Percentiles rank a stretch among this genome's conserved stretches.
Conservation (phyloP, 176 grass and related monocot genomes). For the Triticum urartu region DNA sequence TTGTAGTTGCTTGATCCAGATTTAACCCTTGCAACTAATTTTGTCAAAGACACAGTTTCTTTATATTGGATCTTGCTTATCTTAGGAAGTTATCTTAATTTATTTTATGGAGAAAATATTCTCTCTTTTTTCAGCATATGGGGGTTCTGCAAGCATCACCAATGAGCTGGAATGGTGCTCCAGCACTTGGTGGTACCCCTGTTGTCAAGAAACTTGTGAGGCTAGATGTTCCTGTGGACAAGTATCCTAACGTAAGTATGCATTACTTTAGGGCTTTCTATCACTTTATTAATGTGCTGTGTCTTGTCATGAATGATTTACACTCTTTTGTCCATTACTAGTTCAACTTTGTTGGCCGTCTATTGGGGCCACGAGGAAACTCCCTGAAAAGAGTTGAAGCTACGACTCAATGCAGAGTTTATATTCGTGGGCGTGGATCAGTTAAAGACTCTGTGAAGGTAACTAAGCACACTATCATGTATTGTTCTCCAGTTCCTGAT, state of each 20-base stretch:
- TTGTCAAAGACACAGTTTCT: not conserved
- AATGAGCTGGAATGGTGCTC: conserved; percentile 69
- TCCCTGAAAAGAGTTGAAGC: conserved; percentile 99
- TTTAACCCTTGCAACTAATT: not conserved
- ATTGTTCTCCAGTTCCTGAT: not conserved
- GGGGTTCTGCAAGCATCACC: conserved; percentile 56
- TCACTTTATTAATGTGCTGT: conserved; percentile 3
- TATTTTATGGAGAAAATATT: conserved; percentile 35
- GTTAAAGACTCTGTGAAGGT: conserved; percentile 98
- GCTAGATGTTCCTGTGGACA: conserved; percentile 91
- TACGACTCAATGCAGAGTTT: conserved; percentile 95
- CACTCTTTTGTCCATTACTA: conserved; percentile 39
- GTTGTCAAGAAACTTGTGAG: conserved; percentile 90
- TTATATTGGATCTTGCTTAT: conserved; percentile 7
- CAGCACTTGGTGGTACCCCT: conserved; percentile 53
- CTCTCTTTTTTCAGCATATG: conserved; percentile 61
- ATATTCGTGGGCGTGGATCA: conserved; percentile 88
- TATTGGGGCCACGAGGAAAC: conserved; percentile 93
- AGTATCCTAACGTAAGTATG: conserved; percentile 75
- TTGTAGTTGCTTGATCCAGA: conserved; percentile 4
- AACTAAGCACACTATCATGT: conserved; percentile 22
- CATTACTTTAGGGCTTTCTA: conserved; percentile 29
- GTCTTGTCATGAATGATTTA: conserved; percentile 23
- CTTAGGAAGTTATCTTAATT: conserved; percentile 9
- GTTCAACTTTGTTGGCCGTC: conserved; percentile 98